Base-by-base conservation (phyloP, 805 yeast genomes). In the Starmerella kuoi region DNA sequence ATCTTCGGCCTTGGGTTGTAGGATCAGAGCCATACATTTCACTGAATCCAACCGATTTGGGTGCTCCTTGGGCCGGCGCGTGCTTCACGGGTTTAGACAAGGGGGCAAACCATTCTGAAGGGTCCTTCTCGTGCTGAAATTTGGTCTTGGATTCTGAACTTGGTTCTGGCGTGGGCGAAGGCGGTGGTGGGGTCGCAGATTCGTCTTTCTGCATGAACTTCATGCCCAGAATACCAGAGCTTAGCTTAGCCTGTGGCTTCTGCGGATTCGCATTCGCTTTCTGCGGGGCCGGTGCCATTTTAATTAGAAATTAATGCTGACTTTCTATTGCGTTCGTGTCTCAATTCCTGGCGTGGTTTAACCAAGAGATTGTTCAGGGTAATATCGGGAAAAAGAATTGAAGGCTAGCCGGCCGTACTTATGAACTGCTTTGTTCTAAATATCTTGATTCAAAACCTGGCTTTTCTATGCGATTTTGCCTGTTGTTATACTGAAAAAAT, bases 171-270 rank as follows among this genome's bases (percentile, higher is more conserved):
- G 11, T 17, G 12, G 34, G 11, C 11, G 39, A 17, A 4, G 24
- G 31, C 30, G 37, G 18, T 12, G 27, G 37, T 7, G 37, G 4
- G 11, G 34, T 5, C 8, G 39, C 12, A 9, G 15, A 31, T n/a
- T 23, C 38, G 15, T 32, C 36, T 38, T 39, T 38, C 32, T 43
- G 48, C 58, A 54, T 54, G 47, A 54, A 54, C 37, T 53, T 54
- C 58, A 54, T 54, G 20, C 48, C 49, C 31, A 54, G 38, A 8
- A 54, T 39, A 19, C 52, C 50, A 5, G 56, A 45, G 35, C 57
- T 53, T 20, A 54, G 44, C 37, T 42, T 38, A 2, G 51, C 27
- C 25, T 45, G 36, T 18, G 39, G 32, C 11, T 25, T 36, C 17
- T 11, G n/a, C 22, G 26, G 6, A 5, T 7, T 6, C 9, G 7